Evolutionary conservation across 495 filamentous ascomycete species (phyloP).

Genomic region (Penicillium bialowiezense): DNA sequence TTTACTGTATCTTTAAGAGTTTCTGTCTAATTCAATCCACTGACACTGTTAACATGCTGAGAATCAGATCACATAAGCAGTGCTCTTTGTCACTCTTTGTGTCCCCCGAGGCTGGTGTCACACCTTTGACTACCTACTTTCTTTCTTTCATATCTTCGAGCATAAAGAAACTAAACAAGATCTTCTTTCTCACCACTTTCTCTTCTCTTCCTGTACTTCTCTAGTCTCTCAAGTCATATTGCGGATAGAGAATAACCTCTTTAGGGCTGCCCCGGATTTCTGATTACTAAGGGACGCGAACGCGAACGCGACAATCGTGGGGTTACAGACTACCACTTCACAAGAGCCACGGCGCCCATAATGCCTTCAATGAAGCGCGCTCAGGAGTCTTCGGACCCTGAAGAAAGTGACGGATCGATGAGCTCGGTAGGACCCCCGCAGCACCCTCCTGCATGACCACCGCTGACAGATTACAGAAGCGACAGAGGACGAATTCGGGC

Average conservation of each 20-base stretch:
- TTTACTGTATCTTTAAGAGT: no score
- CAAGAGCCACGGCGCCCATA: conserved; percentile 5
- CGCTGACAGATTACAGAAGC: conserved; percentile 30
- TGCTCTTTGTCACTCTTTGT: no score
- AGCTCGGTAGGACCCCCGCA: conserved; percentile 35
- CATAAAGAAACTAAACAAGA: not conserved
- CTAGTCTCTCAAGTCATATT: no score
- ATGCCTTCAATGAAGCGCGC: conserved; percentile 48
- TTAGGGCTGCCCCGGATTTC: not conserved
- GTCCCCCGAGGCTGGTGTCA: no score
- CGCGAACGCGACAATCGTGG: not conserved
- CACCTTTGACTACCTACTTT: no score
- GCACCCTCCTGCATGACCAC: not conserved
- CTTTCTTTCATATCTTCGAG: not conserved
- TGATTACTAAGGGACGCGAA: not conserved
- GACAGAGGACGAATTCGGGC: conserved; percentile 23
- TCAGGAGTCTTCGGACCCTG: conserved; percentile 40
- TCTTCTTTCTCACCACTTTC: no score
- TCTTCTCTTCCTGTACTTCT: no score
- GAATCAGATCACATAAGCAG: no score
- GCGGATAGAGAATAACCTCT: no score
- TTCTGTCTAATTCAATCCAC: no score
- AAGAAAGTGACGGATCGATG: conserved; percentile 38
- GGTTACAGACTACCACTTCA: not conserved
- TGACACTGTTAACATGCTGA: no score